Conservation (phyloP, 164 flowering plant species). For the Sedum album region DNA sequence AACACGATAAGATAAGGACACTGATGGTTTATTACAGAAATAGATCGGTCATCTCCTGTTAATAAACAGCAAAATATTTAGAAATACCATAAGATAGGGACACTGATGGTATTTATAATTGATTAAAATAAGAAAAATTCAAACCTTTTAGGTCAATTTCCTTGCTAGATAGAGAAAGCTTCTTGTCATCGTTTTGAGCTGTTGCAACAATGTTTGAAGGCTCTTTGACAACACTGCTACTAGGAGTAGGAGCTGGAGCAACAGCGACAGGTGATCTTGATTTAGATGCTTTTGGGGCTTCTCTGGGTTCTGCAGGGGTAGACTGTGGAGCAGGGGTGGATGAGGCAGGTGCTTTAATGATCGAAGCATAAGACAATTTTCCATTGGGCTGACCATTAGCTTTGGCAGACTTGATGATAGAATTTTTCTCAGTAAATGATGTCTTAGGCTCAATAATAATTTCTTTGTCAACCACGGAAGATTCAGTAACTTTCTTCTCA, state of each 20-base stretch:
- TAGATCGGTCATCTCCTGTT: not conserved
- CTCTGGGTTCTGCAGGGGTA: not conserved
- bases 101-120: not conserved
- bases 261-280: not conserved
- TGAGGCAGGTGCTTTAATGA: not conserved
- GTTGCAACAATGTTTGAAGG: not conserved
- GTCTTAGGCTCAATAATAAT: not conserved
- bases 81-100: not conserved
- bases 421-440: not conserved
- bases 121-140: not conserved
- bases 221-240: not conserved
- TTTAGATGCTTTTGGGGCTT: not conserved
- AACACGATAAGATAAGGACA: too few species aligned
- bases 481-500: not conserved
- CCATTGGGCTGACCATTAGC: not conserved
- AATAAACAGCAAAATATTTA: not conserved
- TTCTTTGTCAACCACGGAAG: not conserved
- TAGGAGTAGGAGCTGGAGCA: not conserved
- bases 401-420: not conserved
- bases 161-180: not conserved
- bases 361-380: not conserved
- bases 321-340: not conserved
- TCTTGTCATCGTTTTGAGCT: not conserved
- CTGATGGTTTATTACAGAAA: too few species aligned
- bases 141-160: not conserved